Conservation (phyloP, 768 basidiomycete species). For the Dacryopinax spathularia region DNA sequence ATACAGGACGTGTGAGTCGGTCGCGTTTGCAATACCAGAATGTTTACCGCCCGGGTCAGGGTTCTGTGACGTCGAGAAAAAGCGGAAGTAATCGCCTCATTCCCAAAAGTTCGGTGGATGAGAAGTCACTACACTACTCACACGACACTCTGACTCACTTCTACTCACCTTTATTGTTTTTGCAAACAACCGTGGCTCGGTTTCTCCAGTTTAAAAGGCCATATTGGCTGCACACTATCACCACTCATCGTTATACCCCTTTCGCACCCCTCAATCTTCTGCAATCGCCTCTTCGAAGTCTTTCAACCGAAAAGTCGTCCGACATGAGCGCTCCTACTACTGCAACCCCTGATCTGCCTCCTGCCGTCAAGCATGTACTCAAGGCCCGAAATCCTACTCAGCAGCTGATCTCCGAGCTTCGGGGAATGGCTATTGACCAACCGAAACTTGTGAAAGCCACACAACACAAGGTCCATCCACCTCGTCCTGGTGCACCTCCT, state of each 20-base stretch:
- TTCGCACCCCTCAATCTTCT: background rate
- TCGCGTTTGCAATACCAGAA: too few species aligned
- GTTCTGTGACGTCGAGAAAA: background rate
- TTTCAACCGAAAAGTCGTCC: background rate
- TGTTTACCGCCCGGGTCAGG: too few species aligned
- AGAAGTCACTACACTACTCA: background rate
- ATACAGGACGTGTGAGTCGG: too few species aligned
- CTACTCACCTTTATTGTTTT: too few species aligned
- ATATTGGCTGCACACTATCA: background rate
- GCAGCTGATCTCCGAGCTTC: background rate
- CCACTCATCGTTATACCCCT: background rate
- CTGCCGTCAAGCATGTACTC: background rate
- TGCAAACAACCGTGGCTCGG: background rate
- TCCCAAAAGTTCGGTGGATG: background rate
- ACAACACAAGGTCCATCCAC: background rate
- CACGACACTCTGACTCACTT: background rate
- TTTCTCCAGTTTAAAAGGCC: background rate
- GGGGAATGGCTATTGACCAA: background rate
- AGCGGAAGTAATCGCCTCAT: background rate
- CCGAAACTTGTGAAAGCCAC: background rate
- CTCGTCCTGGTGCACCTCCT: background rate
- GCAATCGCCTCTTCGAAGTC: background rate
- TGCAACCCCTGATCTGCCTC: background rate
- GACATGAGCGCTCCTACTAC: background rate
- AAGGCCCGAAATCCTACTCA: background rate